These are phyloP conservation scores for Sphagnum contortum DNA, from an alignment of 225 moss, liverwort and hornwort genomes.

Conservation along the genomic window DNA sequence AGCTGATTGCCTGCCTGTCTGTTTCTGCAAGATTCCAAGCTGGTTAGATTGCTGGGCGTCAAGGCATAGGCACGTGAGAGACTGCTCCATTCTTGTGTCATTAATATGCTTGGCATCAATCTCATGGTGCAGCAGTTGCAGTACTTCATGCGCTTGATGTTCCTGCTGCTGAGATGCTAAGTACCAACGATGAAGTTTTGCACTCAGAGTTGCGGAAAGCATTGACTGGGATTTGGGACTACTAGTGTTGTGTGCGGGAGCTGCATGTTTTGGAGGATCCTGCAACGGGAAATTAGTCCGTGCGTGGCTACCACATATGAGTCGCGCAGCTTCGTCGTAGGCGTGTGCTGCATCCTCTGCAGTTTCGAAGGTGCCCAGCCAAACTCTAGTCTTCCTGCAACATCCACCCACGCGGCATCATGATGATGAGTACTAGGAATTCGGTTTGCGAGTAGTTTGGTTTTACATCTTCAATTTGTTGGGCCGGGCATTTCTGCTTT, in stretches of 20 bases:
- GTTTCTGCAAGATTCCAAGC: constrained; percentile 50
- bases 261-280: constrained; percentile 14
- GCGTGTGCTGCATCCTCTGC: constrained; percentile 51
- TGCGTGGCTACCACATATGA: constrained; percentile 49
- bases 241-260: too few relatives aligned
- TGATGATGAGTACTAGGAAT: too few relatives aligned
- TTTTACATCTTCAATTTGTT: too few relatives aligned
- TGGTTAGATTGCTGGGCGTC: constrained; percentile 46
- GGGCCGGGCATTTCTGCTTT: too few relatives aligned
- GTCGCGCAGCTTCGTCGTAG: constrained; percentile 53
- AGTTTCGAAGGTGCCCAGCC: constrained; percentile 55
- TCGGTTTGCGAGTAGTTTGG: too few relatives aligned
- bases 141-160: not conserved
- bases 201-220: constrained; percentile 40
- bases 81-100: constrained; percentile 10
- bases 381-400: constrained; percentile 47
- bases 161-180: constrained; percentile 40
- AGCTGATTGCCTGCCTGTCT: constrained; percentile 25
- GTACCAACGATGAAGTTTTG: constrained; percentile 59
- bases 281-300: constrained; percentile 57
- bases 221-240: constrained; percentile 39
- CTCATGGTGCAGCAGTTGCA: not conserved
- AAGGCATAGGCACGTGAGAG: constrained; percentile 43
- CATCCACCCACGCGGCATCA: too few relatives aligned
- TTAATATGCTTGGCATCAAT: too few relatives aligned